Percentiles rank a stretch among this genome's conserved stretches.
Evolutionary conservation across 371 early-diverging fungal genomes (phyloP).

Genomic region (Dichotomocladium elegans): DNA sequence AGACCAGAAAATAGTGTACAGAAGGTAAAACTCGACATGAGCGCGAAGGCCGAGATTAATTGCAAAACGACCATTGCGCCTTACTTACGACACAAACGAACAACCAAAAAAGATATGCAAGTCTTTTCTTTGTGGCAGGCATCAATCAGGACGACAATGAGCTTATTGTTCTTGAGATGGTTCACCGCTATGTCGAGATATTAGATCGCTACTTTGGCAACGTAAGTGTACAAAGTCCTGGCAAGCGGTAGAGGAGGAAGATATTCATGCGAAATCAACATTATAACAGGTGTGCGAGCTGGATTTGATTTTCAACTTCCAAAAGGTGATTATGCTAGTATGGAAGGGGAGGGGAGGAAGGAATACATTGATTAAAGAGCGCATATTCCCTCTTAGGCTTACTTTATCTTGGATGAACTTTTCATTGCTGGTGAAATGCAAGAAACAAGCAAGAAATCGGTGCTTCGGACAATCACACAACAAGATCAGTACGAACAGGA

Average conservation of each 20-base stretch:
- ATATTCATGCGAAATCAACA: background rate
- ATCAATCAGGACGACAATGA: conserved; percentile 92
- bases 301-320: conserved; percentile 87
- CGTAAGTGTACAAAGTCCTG: conserved; percentile 62
- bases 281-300: conserved; percentile 84
- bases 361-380: background rate
- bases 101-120: conserved; percentile 76
- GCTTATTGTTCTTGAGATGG: conserved; percentile 87
- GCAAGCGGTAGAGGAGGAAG: background rate
- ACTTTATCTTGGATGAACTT: conserved; percentile 83
- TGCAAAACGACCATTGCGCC: background rate
- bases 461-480: conserved; percentile 69
- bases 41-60: background rate
- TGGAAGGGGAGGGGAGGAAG: no score
- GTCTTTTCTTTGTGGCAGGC: conserved; percentile 94
- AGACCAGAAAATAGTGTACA: conserved; percentile 93
- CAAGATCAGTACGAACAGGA: conserved; percentile 74
- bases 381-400: conserved; percentile 48
- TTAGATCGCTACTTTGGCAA: conserved; percentile 97
- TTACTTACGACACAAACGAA: no score
- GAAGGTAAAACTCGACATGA: no score
- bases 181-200: conserved; percentile 97
- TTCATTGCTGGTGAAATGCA: conserved; percentile 82
- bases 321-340: no score
- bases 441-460: conserved; percentile 79